Percentiles rank a stretch among this genome's conserved stretches.
Evolutionary conservation across 2,329 filamentous ascomycete species (phyloP).

Genomic region (Fusarium burgessii): DNA sequence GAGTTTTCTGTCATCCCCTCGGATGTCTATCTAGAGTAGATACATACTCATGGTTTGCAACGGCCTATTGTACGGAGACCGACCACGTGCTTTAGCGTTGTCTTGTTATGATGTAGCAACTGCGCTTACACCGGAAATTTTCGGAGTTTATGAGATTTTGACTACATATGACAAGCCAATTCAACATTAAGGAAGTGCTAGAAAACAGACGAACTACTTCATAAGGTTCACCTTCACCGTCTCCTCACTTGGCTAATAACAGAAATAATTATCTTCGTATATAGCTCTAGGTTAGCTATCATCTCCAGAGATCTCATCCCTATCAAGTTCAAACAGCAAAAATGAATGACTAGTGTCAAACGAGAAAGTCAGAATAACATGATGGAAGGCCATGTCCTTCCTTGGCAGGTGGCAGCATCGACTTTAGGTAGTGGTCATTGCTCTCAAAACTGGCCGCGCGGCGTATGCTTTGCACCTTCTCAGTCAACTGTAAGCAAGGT

Average conservation of each 20-base stretch:
- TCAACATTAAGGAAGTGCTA: background rate
- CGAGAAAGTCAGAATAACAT: background rate
- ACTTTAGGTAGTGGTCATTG: too few relatives aligned
- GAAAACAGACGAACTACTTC: background rate
- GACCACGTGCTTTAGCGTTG: conserved; percentile 32
- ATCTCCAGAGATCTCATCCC: background rate
- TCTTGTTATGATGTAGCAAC: background rate
- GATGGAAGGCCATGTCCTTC: background rate
- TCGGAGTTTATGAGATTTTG: conserved; percentile 11
- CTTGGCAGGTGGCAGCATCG: background rate
- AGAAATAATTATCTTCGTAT: background rate
- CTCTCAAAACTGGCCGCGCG: too few relatives aligned
- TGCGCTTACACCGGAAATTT: conserved; percentile 18
- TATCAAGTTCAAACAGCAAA: background rate
- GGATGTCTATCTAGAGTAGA: too few relatives aligned
- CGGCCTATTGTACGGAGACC: conserved; percentile 4
- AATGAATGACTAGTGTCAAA: background rate
- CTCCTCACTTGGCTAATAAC: too few relatives aligned
- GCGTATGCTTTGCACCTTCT: background rate
- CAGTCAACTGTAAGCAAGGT: background rate
- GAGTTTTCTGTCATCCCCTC: too few relatives aligned
- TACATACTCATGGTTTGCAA: conserved; percentile 9
- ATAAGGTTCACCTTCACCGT: background rate
- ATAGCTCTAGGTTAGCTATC: background rate
- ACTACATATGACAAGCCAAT: background rate